A percentile compares a stretch with the other conserved stretches of the same genome.
Evolutionary conservation across 192 early-diverging fungal genomes (phyloP).

Genomic region (Podila horticola): DNA sequence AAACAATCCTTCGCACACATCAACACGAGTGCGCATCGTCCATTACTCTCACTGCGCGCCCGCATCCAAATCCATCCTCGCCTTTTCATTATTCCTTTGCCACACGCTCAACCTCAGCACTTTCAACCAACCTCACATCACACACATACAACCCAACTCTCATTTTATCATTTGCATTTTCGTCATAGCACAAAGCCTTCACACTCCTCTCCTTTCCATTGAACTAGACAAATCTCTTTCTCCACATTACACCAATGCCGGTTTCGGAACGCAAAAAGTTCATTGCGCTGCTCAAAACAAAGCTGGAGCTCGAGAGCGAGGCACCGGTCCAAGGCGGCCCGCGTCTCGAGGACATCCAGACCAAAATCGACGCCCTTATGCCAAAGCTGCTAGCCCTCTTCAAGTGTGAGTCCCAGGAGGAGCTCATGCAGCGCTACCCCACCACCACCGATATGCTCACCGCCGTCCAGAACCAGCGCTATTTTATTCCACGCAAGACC

Average conservation of each 20-base stretch:
- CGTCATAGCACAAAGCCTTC: neutral
- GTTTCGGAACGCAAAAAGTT: conserved; percentile 39
- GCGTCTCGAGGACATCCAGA: neutral
- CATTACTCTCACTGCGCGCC: no score
- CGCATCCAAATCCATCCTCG: no score
- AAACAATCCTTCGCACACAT: no score
- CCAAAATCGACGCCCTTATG: conserved; percentile 1
- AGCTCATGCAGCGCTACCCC: conserved; percentile 5
- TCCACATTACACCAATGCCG: neutral
- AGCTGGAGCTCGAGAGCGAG: conserved; percentile 17
- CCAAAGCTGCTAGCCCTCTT: conserved; percentile 17
- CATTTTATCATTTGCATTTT: no score
- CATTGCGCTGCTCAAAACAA: conserved; percentile 10
- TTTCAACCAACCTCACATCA: no score
- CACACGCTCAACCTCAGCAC: no score
- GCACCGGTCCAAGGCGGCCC: neutral
- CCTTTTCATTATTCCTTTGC: no score
- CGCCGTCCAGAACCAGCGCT: conserved; percentile 27
- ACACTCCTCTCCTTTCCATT: neutral
- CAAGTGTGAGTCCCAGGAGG: neutral
- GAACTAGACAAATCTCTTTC: neutral
- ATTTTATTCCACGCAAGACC: conserved; percentile 17
- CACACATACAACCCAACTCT: no score
- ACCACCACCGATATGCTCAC: conserved; percentile 17
- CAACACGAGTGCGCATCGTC: no score